Base-by-base conservation (phyloP, 257 asterid genomes). In the Eucommia ulmoides region DNA sequence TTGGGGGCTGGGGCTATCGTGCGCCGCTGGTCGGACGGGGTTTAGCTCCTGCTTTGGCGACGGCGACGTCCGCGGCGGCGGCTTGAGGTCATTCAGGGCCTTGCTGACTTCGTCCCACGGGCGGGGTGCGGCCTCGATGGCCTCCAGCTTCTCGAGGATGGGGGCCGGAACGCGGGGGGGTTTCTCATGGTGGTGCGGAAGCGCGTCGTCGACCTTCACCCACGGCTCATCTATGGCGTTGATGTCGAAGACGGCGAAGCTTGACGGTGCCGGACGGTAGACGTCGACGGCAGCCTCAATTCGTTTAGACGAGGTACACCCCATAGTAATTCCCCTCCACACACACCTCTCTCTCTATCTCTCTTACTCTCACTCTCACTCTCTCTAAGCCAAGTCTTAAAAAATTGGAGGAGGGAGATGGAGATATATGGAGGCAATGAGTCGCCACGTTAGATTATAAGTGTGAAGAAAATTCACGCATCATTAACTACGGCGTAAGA, bases 91-190 rank as follows among this genome's bases (percentile, higher is more conserved):
- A 51, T 84, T 89, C 41, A 88, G 41, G 1, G 77, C 84, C 53
- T 84, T 84, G 82, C 95, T 84, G 47, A 88, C 92, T 51, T 88
- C 95, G 38, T 82, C 89, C 97, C 97, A 88, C 3, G 95, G 52
- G 22, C 76, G 79, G 19, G 95, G 89, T n/a, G 84, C 78, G 9
- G 74, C 87, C 23, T 88, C 97, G 6, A 79, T 74, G 62, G 81
- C 68, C 24, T 61, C 68, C 17, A 88, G 93, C 84, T 88, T 84
- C 52, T 76, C 87, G 0, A 84, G 79, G 14, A 87, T 62, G 17
- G 73, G 78, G 20, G 67, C 53, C 1, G 94, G 84, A 35, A 73
- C 53, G 59, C 59, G 73, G 0, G 83, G 18, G 24, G 67, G 64
- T 23, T 77, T 68, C 19, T 75, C 75, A 14, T 69, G 65, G 24